A percentile compares a stretch with the other conserved stretches of the same genome.
These are phyloP conservation scores for Suhomyces pyralidae DNA, from an alignment of 805 yeast species.

Conservation along the genomic window DNA sequence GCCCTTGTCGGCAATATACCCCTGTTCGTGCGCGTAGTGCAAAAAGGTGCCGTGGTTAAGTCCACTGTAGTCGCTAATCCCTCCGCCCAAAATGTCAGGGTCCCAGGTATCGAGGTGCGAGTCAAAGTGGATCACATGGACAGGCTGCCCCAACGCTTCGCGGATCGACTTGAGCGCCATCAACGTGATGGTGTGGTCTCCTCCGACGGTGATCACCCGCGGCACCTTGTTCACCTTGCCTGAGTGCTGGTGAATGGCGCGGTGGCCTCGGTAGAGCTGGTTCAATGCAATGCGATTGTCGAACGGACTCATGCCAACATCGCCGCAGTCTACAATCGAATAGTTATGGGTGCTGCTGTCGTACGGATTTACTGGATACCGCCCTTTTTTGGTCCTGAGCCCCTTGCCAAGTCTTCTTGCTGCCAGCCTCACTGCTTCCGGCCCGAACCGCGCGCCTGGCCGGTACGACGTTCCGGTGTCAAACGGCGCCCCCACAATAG, in stretches of 20 bases:
- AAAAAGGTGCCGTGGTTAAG: slow-evolving; percentile 68
- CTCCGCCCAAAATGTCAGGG: slow-evolving; percentile 63
- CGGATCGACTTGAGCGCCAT: slow-evolving; percentile 50
- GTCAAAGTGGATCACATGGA: slow-evolving; percentile 62
- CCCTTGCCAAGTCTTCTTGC: slow-evolving; percentile 43
- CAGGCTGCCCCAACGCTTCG: slow-evolving; percentile 42
- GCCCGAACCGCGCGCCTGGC: slow-evolving; percentile 62
- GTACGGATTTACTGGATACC: slow-evolving; percentile 49
- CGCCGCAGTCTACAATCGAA: slow-evolving; percentile 58
- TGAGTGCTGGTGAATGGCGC: slow-evolving; percentile 44
- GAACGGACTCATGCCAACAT: slow-evolving; percentile 65
- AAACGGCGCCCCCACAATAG: slow-evolving; percentile 58
- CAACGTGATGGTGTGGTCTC: slow-evolving; percentile 58
- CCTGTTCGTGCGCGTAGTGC: slow-evolving; percentile 68
- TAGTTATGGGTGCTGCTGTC: slow-evolving; percentile 35
- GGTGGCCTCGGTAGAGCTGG: slow-evolving; percentile 58
- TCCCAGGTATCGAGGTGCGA: slow-evolving; percentile 72
- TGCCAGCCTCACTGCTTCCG: slow-evolving; percentile 48
- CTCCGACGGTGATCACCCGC: slow-evolving; percentile 53
- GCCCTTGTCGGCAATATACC: slow-evolving; percentile 47
- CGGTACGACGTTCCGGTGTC: slow-evolving; percentile 55
- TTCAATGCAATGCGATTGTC: slow-evolving; percentile 61
- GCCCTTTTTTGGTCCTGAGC: slow-evolving; percentile 1
- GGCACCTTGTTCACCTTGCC: slow-evolving; percentile 19
- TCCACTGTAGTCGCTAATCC: slow-evolving; percentile 53